Evolutionary conservation across 2,329 filamentous ascomycete genomes (phyloP), one percentile per base, ranked within the genome.

Genomic region (Nemania sp.): DNA sequence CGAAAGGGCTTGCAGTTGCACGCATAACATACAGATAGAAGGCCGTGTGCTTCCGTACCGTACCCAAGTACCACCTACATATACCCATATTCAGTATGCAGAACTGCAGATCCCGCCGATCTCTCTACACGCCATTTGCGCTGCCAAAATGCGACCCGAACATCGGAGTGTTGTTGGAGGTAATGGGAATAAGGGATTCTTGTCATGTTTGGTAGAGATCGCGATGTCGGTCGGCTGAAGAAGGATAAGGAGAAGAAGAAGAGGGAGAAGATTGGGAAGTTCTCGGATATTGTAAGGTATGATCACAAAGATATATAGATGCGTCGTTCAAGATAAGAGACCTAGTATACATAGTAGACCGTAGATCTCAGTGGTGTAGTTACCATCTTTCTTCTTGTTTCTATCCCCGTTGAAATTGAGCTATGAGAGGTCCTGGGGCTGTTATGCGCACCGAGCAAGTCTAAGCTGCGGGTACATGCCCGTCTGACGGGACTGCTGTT

Each of bases 71-170:
- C 43, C 32, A 56, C 47, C 45, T 60, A 18, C 35, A 37, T 42
- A 40, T 48, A 17, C 20, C 53, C 17, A 17, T 49, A 5, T n/a
- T 12, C 15, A 39, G 35, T 39, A 34, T 53, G 43, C 11, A 12
- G 25, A 45, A 37, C 15, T 35, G 59, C 21, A 51, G 50, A 61
- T 51, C 54, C 5, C 46, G 45, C 54, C 25, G 39, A 58, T 34
- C n/a, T 5, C 15, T 17, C 15, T 47, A 35, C 17, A 45, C 50
- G 50, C 54, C n/a, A 5, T 42, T 54, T 35, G 53, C 54, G 45
- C 59, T n/a, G 37, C 10, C 15, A 21, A 50, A 49, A 18, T 39
- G 12, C 13, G 32, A 15, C 6, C 54, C 25, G n/a, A 25, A 21
- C 34, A 13, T 21, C 18, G 15, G 43, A 51, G 45, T 13, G 32